Base-by-base conservation (phyloP, 179 eudicot genomes). In the Beta corolliflora region DNA sequence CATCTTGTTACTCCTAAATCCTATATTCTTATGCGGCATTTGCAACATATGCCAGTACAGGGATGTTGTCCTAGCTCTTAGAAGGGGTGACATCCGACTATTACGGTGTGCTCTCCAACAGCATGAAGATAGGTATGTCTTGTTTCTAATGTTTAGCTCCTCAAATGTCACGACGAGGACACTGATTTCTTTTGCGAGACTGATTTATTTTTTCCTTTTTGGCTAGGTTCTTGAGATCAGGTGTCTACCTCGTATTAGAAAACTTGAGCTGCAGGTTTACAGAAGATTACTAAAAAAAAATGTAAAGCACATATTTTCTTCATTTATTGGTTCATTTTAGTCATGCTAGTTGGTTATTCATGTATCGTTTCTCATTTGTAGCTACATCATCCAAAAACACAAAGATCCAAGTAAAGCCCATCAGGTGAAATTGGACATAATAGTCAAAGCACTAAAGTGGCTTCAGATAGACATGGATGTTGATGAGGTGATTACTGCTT, bases 201-300 rank as follows among this genome's bases (percentile, higher is more conserved):
- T 70, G 80, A 75, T 13, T 25, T 54, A n/a, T 10, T 31, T 59
- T 36, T 1, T 46, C 36, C 36, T 36, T 31, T 18, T 56, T 58
- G 25, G 29, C 64, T 78, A 94, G 98, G 85, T 95, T 95, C 80
- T 84, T 95, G 85, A 92, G 94, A 84, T 95, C 99, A 54, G 99
- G 99, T 72, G 98, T 94, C 61, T 95, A 92, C 85, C 93, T 95
- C 75, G 99, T 94, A 77, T 90, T 95, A 46, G 99, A 88, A 94
- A 95, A 92, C 86, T 94, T 31, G 99, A 95, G 87, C 96, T 95
- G 78, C 99, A 94, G 83, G 99, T 95, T 73, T 95, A 94, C 88
- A 92, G 96, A 82, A 93, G 98, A 88, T 79, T 95, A 73, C 79
- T 95, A n/a, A 58, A 95, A 94, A 86, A 95, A 92, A 82, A 95